phyloP scores from a whole-genome alignment of 352 stramenopile species.

The Pythium aquatile region DNA sequence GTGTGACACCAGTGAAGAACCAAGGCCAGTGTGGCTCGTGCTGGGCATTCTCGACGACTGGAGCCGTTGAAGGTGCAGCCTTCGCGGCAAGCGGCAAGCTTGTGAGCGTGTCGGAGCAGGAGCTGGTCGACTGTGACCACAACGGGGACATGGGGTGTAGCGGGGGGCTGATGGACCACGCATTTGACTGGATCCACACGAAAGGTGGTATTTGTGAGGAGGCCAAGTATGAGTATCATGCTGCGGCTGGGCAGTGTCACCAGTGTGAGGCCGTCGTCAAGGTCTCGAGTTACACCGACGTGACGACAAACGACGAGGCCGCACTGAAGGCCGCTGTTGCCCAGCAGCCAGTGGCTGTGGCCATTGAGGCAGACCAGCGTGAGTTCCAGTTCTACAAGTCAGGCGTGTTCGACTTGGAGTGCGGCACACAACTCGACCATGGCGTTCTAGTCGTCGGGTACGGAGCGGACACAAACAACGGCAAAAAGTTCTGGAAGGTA shows the following conservation, averaged over 20 bases:
- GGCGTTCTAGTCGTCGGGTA: constrained; percentile 96
- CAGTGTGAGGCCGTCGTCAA: constrained; percentile 83
- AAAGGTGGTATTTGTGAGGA: constrained; percentile 93
- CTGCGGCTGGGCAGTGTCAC: constrained; percentile 57
- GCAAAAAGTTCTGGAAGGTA: constrained; percentile 93
- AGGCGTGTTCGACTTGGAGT: constrained; percentile 85
- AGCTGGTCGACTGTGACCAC: constrained; percentile 97
- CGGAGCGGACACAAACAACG: constrained; percentile 70
- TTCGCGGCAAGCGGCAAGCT: constrained; percentile 93
- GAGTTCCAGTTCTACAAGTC: constrained; percentile 96
- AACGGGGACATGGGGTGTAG: constrained; percentile 95
- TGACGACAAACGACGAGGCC: constrained; percentile 77
- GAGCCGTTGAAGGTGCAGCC: constrained; percentile 95
- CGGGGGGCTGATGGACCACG: constrained; percentile 97
- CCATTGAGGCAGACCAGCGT: constrained; percentile 93
- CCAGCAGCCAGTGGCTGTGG: constrained; percentile 92
- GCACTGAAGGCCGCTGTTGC: constrained; percentile 88
- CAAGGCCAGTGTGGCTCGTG: constrained; percentile 95
- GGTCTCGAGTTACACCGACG: constrained; percentile 89
- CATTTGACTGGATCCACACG: constrained; percentile 94
- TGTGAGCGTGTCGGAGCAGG: constrained; percentile 94
- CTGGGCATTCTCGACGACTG: constrained; percentile 98
- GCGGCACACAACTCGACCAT: constrained; percentile 94
- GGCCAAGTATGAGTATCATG: constrained; percentile 94
- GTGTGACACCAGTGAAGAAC: constrained; percentile 95